A percentile compares a stretch with the other conserved stretches of the same genome.
phyloP scores from a whole-genome alignment of 768 basidiomycete genomes.

The Leccinum disarticulatum region DNA sequence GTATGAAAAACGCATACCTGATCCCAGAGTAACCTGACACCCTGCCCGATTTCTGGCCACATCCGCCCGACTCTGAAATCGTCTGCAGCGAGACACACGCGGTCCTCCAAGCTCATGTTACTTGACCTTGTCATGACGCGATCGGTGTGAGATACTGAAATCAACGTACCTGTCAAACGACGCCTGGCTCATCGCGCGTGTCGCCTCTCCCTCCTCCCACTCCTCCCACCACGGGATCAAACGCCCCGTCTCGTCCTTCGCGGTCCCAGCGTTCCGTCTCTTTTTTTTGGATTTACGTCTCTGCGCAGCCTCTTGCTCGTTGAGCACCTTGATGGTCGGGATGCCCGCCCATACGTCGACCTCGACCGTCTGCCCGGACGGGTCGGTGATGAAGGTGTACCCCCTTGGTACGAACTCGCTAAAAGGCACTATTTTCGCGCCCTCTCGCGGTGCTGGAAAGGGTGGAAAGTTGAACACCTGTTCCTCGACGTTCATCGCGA shows the following conservation, averaged over 20 bases:
- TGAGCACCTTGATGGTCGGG: slow-evolving; percentile 27
- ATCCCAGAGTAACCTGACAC: slow-evolving; percentile 33
- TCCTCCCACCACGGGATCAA: slow-evolving; percentile 35
- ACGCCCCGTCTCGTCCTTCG: slow-evolving; percentile 20
- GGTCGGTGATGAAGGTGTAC: slow-evolving; percentile 11
- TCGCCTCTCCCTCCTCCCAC: slow-evolving; percentile 29
- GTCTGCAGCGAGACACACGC: slow-evolving; percentile 29
- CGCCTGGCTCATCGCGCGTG: slow-evolving; percentile 18
- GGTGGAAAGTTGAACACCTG: slow-evolving; percentile 40
- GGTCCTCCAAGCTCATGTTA: slow-evolving; percentile 17
- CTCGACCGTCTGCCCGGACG: slow-evolving; percentile 22
- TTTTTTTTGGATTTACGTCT: slow-evolving; percentile 17
- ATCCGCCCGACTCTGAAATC: slow-evolving; percentile 32
- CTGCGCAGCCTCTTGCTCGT: slow-evolving; percentile 21
- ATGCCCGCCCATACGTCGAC: slow-evolving; percentile 26
- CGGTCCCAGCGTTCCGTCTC: slow-evolving; percentile 21
- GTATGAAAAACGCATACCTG: slow-evolving; percentile 18
- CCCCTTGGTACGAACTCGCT: slow-evolving; percentile 35
- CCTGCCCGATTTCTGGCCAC: slow-evolving; percentile 31
- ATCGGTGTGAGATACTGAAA: background rate
- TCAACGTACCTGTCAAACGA: slow-evolving; percentile 30
- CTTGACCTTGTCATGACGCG: background rate
- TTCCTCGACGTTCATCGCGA: background rate
- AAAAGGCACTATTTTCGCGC: slow-evolving; percentile 45
- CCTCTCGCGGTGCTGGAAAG: slow-evolving; percentile 43